Evolutionary conservation across 441 rosid species (phyloP), one percentile per base, ranked within the genome.

Genomic region (Gossypium gossypioides): DNA sequence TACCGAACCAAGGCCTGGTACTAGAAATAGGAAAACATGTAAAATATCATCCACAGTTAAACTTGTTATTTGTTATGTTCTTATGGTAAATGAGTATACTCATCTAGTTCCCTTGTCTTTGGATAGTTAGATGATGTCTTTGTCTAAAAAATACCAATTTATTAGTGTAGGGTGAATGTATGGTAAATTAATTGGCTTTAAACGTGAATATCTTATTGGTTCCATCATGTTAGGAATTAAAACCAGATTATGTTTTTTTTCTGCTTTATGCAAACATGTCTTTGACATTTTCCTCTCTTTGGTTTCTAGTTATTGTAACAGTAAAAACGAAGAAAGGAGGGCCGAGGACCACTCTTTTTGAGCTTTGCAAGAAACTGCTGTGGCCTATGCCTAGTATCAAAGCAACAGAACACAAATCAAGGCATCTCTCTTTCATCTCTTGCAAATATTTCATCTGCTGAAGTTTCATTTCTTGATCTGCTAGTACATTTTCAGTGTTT

Each of bases 321-420:
- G 78, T 89, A 71, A 75, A 73, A 80, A 82, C 79, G 82, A 85
- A 83, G 78, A 95, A 95, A 84, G 99, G 98, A 3, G 95, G 88
- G 64, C 99, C 99, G 32, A 84, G 99, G 52, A 87, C 46, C 10
- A 52, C 83, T 6, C 89, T 95, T 70, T 85, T 76, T 44, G 84
- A 84, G 34, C 88, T 91, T 50, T 95, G 99, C 68, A 91, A 83
- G 89, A 89, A 78, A 72, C 72, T 74, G 77, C 87, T 85, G 32
- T 91, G 97, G 98, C 92, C 93, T 56, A 76, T 73, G 87, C 96
- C 99, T 40, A 75, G 77, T 13, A 88, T 81, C 12, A 73, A 78
- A 9, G 82, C 65, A 29, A 29, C 21, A 0, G 97, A 88, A 82
- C 65, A 79, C 12, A 86, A 84, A 58, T 25, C 40, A 24, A 58